A percentile compares a stretch with the other conserved stretches of the same genome.
These are phyloP conservation scores for Annulohypoxylon stygium DNA, from an alignment of 495 filamentous ascomycete species.

Conservation along the genomic window DNA sequence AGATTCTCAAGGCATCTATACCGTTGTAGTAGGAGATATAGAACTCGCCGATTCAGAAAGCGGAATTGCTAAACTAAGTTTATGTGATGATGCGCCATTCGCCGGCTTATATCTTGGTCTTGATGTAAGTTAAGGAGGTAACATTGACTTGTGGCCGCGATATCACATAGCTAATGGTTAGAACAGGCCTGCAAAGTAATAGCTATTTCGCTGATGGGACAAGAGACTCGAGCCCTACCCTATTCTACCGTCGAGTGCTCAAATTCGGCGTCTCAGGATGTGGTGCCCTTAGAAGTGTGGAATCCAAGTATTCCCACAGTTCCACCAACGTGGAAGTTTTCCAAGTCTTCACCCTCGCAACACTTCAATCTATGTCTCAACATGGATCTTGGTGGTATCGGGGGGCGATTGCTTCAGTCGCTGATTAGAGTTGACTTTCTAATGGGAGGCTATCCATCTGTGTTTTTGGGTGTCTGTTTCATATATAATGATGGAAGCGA, in stretches of 20 bases:
- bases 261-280: not conserved
- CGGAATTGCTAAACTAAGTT: constrained; percentile 2
- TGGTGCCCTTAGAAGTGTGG: not conserved
- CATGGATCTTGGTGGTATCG: constrained; percentile 9
- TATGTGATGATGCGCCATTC: not conserved
- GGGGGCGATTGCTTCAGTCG: not conserved
- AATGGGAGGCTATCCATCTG: constrained; percentile 10
- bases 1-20: not conserved
- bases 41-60: constrained; percentile 6
- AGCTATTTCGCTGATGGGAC: constrained; percentile 13
- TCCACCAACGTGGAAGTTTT: not conserved
- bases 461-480: constrained; percentile 10
- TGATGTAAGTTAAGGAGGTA: constrained; percentile 10
- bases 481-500: constrained; percentile 10
- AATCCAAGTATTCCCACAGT: constrained; percentile 10
- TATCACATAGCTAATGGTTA: not conserved
- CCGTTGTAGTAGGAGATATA: constrained; percentile 6
- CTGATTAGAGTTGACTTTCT: constrained; percentile 2
- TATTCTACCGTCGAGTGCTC: not conserved
- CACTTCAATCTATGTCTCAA: constrained; percentile 15
- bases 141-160: not conserved
- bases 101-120: constrained; percentile 14
- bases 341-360: not conserved
- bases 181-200: constrained; percentile 19
- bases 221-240: not conserved